These are phyloP conservation scores for Ganoderma boninense DNA, from an alignment of 1,284 basidiomycete species.

Conservation along the genomic window DNA sequence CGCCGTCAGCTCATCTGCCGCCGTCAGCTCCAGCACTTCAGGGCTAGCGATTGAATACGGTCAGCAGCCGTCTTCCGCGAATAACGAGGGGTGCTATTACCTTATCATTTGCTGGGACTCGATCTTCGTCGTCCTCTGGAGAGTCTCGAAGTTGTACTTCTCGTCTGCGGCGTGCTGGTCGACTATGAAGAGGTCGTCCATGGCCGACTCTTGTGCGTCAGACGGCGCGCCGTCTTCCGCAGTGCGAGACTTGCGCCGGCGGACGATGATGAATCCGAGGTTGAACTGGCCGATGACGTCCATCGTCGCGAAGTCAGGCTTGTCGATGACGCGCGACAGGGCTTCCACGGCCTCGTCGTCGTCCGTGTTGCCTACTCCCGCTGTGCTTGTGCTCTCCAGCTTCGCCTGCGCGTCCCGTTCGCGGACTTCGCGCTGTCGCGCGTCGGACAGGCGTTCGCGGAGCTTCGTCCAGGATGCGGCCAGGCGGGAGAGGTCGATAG, in stretches of 20 bases:
- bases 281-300: slow-evolving; percentile 95
- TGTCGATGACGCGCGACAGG: slow-evolving; percentile 88
- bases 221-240: slow-evolving; percentile 20
- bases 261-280: slow-evolving; percentile 92
- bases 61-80: slow-evolving; percentile 9
- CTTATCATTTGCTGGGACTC: slow-evolving; percentile 86
- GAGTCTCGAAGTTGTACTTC: slow-evolving; percentile 97
- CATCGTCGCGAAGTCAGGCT: slow-evolving; percentile 90
- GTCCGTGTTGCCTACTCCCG: slow-evolving; percentile 68
- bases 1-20: slow-evolving; percentile 88
- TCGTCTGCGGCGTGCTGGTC: slow-evolving; percentile 94
- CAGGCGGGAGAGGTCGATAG: slow-evolving; percentile 55
- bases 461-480: slow-evolving; percentile 46
- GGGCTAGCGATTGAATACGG: slow-evolving; percentile 59
- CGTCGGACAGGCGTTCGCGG: slow-evolving; percentile 14
- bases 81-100: slow-evolving; percentile 51
- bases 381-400: slow-evolving; percentile 53
- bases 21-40: too few species aligned
- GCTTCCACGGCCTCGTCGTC: slow-evolving; percentile 71
- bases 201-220: slow-evolving; percentile 55
- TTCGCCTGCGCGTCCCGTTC: slow-evolving; percentile 18
- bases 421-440: slow-evolving; percentile 9
- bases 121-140: slow-evolving; percentile 90
- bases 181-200: slow-evolving; percentile 94
- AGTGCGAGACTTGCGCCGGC: slow-evolving; percentile 53